phyloP scores from a whole-genome alignment of 352 stramenopile species.

The Pythium coloratum region DNA sequence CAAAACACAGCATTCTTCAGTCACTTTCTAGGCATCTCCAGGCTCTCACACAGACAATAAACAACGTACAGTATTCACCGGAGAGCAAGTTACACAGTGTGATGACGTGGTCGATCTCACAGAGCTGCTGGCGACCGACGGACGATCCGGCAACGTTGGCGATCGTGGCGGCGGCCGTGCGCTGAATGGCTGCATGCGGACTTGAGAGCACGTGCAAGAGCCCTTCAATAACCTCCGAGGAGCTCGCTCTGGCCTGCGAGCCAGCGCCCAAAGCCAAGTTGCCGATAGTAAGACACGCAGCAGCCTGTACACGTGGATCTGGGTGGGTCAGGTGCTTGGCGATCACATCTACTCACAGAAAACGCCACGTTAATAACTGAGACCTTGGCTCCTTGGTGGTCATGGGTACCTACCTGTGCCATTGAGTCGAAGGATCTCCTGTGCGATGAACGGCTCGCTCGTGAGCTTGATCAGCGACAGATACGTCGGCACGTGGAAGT shows the following conservation, averaged over 20 bases:
- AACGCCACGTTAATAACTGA: no score
- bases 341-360: conserved; percentile 25
- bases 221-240: conserved; percentile 37
- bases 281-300: conserved; percentile 59
- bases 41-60: not conserved
- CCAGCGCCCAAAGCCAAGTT: conserved; percentile 57
- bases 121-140: conserved; percentile 44
- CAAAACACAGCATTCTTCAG: not conserved
- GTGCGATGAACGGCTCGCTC: conserved; percentile 43
- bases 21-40: not conserved
- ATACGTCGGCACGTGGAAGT: conserved; percentile 63
- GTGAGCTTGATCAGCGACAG: conserved; percentile 66
- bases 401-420: conserved; percentile 19
- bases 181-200: conserved; percentile 62
- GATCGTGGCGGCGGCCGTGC: conserved; percentile 50
- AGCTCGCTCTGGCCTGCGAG: conserved; percentile 33
- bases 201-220: conserved; percentile 48
- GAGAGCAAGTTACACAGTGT: conserved; percentile 48
- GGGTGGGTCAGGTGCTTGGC: conserved; percentile 43
- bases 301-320: conserved; percentile 61
- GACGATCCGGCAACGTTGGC: conserved; percentile 48
- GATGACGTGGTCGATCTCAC: conserved; percentile 45
- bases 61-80: conserved; percentile 42
- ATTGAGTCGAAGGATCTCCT: conserved; percentile 62
- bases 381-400: no score